Evolutionary conservation across 106 monocot species (phyloP), one percentile per base, ranked within the genome.

Genomic region (Platanthera guangdongensis): DNA sequence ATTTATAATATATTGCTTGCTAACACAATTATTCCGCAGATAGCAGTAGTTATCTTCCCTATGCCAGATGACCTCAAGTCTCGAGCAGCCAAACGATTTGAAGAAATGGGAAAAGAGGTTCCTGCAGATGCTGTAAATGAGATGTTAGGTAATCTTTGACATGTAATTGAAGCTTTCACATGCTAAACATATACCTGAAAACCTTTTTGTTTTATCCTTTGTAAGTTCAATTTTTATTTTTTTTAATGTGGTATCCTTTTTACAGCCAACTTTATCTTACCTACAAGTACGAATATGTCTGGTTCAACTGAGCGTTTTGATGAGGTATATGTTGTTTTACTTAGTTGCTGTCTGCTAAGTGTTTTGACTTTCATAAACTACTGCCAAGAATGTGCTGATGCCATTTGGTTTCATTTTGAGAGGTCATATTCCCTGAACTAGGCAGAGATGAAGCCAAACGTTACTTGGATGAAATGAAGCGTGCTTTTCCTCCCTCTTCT

Each of bases 101-200:
- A 78, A 55, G 92, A 89, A 82, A 89, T 92, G 92, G 92, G 92
- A 19, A 92, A 92, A 82, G 92, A 92, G 12, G 92, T 92, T 32
- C 92, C 92, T 83, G 83, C 87, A 57, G 86, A 92, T 45, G 92
- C 92, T 25, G 89, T 92, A 18, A 87, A 85, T 81, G 85, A 92
- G 59, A 92, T 92, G 92, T 73, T 87, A 80, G 92, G 92, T 92
- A 81, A 46, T 14, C 62, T 30, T 51, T 50, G 70, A 21, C 9
- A 51, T 15, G 8, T 60, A 6, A 18, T 21, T 51, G 72, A 51
- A 51, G 70, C 70, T 70, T 16, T 15, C 10, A 47, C 16, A 47
- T 7, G 10, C 39, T 54, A 13, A 21, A 7, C 59, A 45, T 76
- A 47, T 50, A 39, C 2, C 3, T 57, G 30, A 48, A 57, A 19